Percentiles rank a stretch among this genome's conserved stretches.
phyloP scores from a whole-genome alignment of 1,284 basidiomycete species.

The Cutaneotrichosporon cavernicola region DNA sequence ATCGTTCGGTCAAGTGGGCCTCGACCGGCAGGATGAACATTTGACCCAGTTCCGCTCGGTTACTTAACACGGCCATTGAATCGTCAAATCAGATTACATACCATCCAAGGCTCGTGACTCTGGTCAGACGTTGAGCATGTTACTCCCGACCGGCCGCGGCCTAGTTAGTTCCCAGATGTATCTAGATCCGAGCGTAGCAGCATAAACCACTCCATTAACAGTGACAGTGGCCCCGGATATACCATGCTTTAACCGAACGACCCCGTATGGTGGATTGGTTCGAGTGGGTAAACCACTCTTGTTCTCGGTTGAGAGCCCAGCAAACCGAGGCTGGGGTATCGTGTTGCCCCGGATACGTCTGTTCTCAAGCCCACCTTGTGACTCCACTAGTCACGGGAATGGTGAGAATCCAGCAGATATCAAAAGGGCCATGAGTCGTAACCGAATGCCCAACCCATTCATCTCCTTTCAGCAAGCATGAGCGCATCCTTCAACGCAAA shows the following conservation, averaged over 20 bases:
- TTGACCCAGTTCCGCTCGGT: too few species aligned
- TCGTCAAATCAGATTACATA: too few species aligned
- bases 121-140: too few species aligned
- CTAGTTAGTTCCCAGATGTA: background rate
- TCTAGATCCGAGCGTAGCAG: background rate
- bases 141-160: conserved; percentile 1
- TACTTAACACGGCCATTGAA: too few species aligned
- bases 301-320: background rate
- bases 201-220: background rate
- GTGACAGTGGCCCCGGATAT: background rate
- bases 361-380: background rate
- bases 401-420: background rate
- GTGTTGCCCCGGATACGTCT: background rate
- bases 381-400: background rate
- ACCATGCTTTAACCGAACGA: background rate
- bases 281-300: background rate
- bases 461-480: background rate
- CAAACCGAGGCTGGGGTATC: background rate
- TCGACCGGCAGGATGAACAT: too few species aligned
- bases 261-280: background rate
- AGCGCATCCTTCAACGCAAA: background rate
- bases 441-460: background rate
- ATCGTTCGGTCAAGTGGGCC: too few species aligned
- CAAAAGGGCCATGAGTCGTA: background rate
- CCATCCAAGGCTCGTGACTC: too few species aligned